Base-by-base conservation (phyloP, 73 alveolate genomes). In the Paramecium sexaurelia region DNA sequence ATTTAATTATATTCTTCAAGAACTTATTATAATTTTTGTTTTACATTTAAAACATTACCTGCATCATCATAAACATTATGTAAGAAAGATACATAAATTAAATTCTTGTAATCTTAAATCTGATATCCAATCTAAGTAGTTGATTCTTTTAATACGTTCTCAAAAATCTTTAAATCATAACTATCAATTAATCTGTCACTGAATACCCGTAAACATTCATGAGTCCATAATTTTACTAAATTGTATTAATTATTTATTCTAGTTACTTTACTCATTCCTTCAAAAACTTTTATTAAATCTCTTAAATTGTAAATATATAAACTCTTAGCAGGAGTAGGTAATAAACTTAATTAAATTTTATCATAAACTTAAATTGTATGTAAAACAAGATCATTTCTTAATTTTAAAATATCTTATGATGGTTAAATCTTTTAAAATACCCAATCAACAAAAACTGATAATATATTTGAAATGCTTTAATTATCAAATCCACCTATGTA, bases 251-350 rank as follows among this genome's bases (percentile, higher is more conserved):
- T 93, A 10, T 68, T 68, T 13, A 88, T 85, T 26, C 92, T 89
- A 35, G 92, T 92, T 6, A 35, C 91, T 82, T 94, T 95, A 36
- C 98, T 92, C n/a, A 98, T 85, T 11, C 99, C 99, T 73, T 98
- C 95, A 94, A 98, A 95, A 24, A 98, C 99, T 95, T 97, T 97
- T 17, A 98, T 92, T 43, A 98, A 84, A 85, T 97, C 99, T 95
- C 99, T 95, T 40, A 96, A 67, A 85, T 96, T 96, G 71, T 93
- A 97, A 20, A 90, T 85, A 69, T 96, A 97, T 61, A 96, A 97
- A 33, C 97, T 92, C 51, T 97, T 98, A 26, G 99, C 97, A 11
- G 99, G 99, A 7, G 99, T 97, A 8, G 99, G 99, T 78, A 97
- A 35, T n/a, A 98, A 95, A 85, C 96, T 51, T 3, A 75, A 51